A percentile compares a stretch with the other conserved stretches of the same genome.
These are phyloP conservation scores for Eucalyptus decipiens DNA, from an alignment of 345 rosid species.

Conservation along the genomic window DNA sequence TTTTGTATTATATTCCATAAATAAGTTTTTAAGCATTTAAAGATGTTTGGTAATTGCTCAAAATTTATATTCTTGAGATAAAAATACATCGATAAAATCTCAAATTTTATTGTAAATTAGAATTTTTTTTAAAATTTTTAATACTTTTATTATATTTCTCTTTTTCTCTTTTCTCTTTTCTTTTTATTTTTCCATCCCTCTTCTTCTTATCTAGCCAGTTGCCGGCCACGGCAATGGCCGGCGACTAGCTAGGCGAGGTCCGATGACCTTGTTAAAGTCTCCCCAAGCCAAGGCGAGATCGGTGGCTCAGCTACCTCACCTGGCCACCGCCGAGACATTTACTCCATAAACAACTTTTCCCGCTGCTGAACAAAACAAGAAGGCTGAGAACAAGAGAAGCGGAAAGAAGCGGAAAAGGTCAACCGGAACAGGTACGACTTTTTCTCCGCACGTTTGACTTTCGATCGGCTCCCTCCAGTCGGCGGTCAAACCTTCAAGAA, in stretches of 20 bases:
- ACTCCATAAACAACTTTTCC: neutral
- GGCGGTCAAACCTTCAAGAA: neutral
- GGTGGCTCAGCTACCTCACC: too few relatives aligned
- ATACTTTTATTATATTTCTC: too few relatives aligned
- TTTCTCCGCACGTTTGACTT: neutral
- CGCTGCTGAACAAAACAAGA: neutral
- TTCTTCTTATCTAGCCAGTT: too few relatives aligned
- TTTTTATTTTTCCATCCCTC: too few relatives aligned
- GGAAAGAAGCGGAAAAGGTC: neutral
- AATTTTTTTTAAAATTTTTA: too few relatives aligned
- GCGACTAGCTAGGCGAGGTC: fast-evolving
- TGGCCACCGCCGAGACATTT: too few relatives aligned
- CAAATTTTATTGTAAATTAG: too few relatives aligned
- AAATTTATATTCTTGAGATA: fast-evolving
- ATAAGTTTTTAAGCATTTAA: too few relatives aligned
- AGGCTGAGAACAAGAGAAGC: neutral
- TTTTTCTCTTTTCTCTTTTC: fast-evolving
- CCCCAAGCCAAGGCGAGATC: fast-evolving
- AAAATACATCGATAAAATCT: too few relatives aligned
- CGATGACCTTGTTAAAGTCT: fast-evolving
- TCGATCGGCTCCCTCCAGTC: neutral
- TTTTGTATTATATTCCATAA: too few relatives aligned
- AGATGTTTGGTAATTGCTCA: fast-evolving
- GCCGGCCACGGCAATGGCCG: fast-evolving
- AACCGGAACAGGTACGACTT: neutral